Conservation (phyloP, 2,329 filamentous ascomycete genomes). For the Fusarium heterosporum region DNA sequence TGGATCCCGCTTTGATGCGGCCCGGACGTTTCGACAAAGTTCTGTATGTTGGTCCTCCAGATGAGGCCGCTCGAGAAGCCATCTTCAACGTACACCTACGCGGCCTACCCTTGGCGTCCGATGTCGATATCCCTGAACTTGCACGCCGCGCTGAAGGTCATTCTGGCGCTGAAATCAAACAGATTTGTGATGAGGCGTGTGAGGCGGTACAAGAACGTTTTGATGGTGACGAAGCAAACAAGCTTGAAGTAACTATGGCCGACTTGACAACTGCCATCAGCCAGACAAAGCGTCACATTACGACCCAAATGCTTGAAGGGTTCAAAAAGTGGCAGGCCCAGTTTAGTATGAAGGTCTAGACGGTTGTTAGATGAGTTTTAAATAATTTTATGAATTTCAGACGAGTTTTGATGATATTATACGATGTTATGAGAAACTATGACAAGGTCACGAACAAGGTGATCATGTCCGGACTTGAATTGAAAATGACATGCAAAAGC, state of each 20-base stretch:
- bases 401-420: too few species aligned
- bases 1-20: conserved; percentile 87
- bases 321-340: conserved; percentile 68
- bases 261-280: conserved; percentile 60
- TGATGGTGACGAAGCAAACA: conserved; percentile 48
- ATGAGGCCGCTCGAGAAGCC: conserved; percentile 76
- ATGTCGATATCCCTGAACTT: conserved; percentile 74
- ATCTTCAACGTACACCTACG: conserved; percentile 78
- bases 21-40: conserved; percentile 87
- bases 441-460: too few species aligned
- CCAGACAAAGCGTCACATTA: conserved; percentile 68
- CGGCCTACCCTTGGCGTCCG: conserved; percentile 67
- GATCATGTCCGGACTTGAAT: too few species aligned
- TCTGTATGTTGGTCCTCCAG: conserved; percentile 87
- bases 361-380: neutral
- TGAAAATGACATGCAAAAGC: too few species aligned
- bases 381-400: neutral
- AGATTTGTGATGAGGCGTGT: conserved; percentile 61
- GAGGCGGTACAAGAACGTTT: conserved; percentile 56
- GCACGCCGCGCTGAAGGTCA: conserved; percentile 77
- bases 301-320: conserved; percentile 65
- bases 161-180: conserved; percentile 84
- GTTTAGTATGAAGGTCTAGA: conserved; percentile 48
- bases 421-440: too few species aligned
- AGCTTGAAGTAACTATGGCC: conserved; percentile 54